A percentile compares a stretch with the other conserved stretches of the same genome.
Evolutionary conservation across 441 rosid genomes (phyloP).

Genomic region (Metrosideros polymorpha): DNA sequence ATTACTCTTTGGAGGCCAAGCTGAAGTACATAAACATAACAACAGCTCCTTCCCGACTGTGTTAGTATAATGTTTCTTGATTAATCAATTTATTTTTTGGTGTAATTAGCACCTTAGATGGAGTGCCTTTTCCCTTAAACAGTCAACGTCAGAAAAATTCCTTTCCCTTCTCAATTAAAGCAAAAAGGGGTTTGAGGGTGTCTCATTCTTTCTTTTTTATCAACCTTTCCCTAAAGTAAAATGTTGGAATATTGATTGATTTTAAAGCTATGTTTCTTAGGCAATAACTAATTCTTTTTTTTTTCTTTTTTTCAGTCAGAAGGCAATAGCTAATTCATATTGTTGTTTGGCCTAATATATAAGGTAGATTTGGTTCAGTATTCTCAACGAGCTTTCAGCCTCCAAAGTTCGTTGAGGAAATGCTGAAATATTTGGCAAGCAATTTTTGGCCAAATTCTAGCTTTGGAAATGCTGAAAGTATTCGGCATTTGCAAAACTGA

Average conservation of each 20-base stretch:
- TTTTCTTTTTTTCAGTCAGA: no score
- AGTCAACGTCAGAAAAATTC: neutral
- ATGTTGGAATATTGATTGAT: neutral
- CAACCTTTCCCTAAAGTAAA: neutral
- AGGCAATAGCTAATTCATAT: neutral
- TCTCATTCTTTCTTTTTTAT: neutral
- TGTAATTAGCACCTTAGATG: neutral
- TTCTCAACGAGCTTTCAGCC: no score
- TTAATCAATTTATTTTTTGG: neutral
- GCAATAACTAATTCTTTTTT: neutral
- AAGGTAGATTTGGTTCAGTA: no score
- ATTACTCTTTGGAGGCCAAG: slow-evolving; percentile 20
- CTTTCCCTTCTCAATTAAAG: neutral
- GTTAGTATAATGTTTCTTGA: neutral
- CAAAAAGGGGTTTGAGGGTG: neutral
- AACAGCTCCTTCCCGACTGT: neutral
- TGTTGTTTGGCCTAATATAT: no score
- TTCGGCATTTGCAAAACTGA: no score
- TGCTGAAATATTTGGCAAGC: no score
- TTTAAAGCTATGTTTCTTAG: neutral
- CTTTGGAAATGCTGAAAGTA: no score
- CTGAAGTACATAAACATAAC: slow-evolving; percentile 13
- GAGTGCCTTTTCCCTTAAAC: neutral
- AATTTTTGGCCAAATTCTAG: no score
- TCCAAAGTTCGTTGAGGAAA: no score